Evolutionary conservation across 805 yeast genomes (phyloP).

Genomic region (Wickerhamomyces chambardii): DNA sequence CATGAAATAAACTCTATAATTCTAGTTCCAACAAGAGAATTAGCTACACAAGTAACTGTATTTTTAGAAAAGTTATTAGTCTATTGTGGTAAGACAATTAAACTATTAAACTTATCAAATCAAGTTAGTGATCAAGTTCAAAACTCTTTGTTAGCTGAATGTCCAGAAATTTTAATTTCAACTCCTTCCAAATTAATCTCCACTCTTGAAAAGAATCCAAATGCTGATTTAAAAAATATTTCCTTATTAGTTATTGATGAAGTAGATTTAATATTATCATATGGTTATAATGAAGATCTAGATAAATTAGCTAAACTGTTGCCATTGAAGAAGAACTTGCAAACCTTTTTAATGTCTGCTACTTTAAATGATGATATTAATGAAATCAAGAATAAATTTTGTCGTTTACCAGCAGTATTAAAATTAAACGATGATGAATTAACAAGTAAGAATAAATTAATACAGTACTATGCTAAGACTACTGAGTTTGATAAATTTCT

Average conservation of each 20-base stretch:
- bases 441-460: conserved; percentile 44
- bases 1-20: conserved; percentile 34
- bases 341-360: conserved; percentile 94
- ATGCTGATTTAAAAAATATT: conserved; percentile 45
- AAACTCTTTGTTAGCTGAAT: conserved; percentile 56
- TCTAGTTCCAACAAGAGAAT: conserved; percentile 88
- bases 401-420: conserved; percentile 75
- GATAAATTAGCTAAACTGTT: conserved; percentile 51
- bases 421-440: conserved; percentile 67
- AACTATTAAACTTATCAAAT: conserved; percentile 50
- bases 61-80: conserved; percentile 61
- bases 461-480: conserved; percentile 82
- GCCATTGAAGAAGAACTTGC: conserved; percentile 69
- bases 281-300: conserved; percentile 86
- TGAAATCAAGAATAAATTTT: conserved; percentile 64
- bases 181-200: conserved; percentile 77
- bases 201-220: conserved; percentile 37
- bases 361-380: conserved; percentile 84
- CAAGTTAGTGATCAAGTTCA: conserved; percentile 66
- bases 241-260: conserved; percentile 84
- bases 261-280: conserved; percentile 83
- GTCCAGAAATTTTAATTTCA: conserved; percentile 75
- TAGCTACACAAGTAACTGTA: conserved; percentile 74
- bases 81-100: conserved; percentile 62
- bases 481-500: conserved; percentile 88